phyloP scores from a whole-genome alignment of 495 filamentous ascomycete species.

The Tuber aestivum region DNA sequence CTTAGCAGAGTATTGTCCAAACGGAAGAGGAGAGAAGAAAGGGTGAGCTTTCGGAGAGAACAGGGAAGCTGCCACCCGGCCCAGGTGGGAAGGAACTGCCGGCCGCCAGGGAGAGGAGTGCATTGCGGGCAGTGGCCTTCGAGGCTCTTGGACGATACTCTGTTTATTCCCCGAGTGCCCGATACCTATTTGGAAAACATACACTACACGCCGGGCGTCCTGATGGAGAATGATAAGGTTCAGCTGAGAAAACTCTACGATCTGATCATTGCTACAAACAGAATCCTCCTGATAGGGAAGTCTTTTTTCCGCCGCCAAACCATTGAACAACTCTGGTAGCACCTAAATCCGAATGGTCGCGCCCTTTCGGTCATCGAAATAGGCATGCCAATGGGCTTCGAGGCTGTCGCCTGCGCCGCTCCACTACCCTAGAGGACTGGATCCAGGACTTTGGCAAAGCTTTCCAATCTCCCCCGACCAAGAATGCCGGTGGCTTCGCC shows the following conservation, averaged over 20 bases:
- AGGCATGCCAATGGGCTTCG: no score
- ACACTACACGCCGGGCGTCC: background rate
- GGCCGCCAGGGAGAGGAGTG: no score
- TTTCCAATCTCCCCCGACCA: no score
- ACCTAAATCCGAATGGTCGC: conserved; percentile 75
- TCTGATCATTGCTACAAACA: conserved; percentile 78
- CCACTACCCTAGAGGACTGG: no score
- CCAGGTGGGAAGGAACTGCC: background rate
- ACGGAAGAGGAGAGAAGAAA: conserved; percentile 68
- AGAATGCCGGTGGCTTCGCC: no score
- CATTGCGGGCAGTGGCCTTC: no score
- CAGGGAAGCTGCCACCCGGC: background rate
- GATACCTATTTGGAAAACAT: background rate
- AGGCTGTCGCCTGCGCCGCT: no score
- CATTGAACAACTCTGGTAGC: conserved; percentile 77
- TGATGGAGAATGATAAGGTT: conserved; percentile 42
- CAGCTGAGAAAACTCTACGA: conserved; percentile 70
- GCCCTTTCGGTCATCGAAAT: conserved; percentile 83
- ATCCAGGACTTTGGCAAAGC: no score
- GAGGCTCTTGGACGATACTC: background rate
- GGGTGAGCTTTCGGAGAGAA: conserved; percentile 17
- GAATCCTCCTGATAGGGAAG: conserved; percentile 63
- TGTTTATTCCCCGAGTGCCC: background rate
- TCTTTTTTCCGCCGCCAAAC: conserved; percentile 67
- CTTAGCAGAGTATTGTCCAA: conserved; percentile 72